These are phyloP conservation scores for Pachyrhizus erosus DNA, from an alignment of 306 rosid species.

Conservation along the genomic window DNA sequence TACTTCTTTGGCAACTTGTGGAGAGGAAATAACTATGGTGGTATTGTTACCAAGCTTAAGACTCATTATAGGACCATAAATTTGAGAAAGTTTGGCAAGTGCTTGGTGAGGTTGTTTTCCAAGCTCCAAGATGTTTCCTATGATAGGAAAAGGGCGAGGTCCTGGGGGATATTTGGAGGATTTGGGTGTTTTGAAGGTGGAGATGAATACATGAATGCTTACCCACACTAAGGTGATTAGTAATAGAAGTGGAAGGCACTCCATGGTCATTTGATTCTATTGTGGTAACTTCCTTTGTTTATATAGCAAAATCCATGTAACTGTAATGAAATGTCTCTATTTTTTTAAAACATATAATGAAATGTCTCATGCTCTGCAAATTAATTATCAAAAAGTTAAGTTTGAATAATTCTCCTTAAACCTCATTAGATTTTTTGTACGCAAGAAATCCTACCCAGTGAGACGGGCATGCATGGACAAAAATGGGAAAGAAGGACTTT, in stretches of 20 bases:
- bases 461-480: too few relatives aligned
- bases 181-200: neutral
- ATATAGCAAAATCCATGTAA: too few relatives aligned
- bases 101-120: neutral
- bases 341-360: too few relatives aligned
- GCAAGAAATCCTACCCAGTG: too few relatives aligned
- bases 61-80: conserved; percentile 26
- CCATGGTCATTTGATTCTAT: neutral
- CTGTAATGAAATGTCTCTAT: too few relatives aligned
- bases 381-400: too few relatives aligned
- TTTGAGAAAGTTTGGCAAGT: conserved; percentile 30
- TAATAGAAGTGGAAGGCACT: neutral
- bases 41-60: conserved; percentile 2
- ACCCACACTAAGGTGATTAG: neutral
- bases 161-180: neutral
- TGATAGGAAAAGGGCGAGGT: conserved; percentile 5
- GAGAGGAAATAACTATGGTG: conserved; percentile 38
- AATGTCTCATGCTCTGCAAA: too few relatives aligned
- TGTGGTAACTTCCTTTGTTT: too few relatives aligned
- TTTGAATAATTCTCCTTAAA: too few relatives aligned
- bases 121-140: conserved; percentile 32
- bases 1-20: conserved; percentile 29
- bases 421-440: too few relatives aligned
- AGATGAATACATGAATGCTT: conserved; percentile 1
- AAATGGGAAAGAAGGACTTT: too few relatives aligned